A percentile compares a stretch with the other conserved stretches of the same genome.
These are phyloP conservation scores for Avicennia marina DNA, from an alignment of 257 asterid genomes.

Conservation along the genomic window DNA sequence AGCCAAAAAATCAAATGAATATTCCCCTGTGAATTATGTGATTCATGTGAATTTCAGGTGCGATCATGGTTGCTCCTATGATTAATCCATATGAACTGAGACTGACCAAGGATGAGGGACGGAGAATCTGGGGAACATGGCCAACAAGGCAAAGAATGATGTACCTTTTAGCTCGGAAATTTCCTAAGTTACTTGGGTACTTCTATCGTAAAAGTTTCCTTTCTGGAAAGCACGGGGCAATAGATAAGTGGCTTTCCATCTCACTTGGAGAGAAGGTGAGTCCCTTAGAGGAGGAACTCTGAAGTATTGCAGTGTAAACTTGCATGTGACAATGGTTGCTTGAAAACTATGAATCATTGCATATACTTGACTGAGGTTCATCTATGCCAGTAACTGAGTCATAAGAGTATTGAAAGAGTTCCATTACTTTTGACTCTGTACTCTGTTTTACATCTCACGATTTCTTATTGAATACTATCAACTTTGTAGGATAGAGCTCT, in stretches of 20 bases:
- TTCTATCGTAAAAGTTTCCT: conserved; percentile 72
- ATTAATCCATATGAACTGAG: conserved; percentile 85
- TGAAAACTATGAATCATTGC: neutral
- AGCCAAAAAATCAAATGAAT: too few relatives aligned
- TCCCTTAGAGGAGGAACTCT: neutral
- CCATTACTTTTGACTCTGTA: neutral
- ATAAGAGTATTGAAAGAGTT: neutral
- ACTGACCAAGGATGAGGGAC: conserved; percentile 69
- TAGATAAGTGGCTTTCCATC: conserved; percentile 60
- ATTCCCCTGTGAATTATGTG: neutral
- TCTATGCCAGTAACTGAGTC: neutral
- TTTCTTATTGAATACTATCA: conserved; percentile 21
- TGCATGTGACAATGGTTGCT: neutral
- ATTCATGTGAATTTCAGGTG: conserved; percentile 48
- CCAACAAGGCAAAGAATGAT: conserved; percentile 51
- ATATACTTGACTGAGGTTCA: neutral
- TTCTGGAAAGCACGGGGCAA: conserved; percentile 66
- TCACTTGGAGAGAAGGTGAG: conserved; percentile 71
- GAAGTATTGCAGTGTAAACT: neutral
- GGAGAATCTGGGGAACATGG: conserved; percentile 79
- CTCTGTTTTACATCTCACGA: conserved; percentile 7
- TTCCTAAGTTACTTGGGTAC: conserved; percentile 64
- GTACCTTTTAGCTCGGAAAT: conserved; percentile 67
- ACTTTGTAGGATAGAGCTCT: conserved; percentile 66
- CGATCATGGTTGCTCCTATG: conserved; percentile 86